Evolutionary conservation across 768 basidiomycete species (phyloP).

Genomic region (Mycena venus): DNA sequence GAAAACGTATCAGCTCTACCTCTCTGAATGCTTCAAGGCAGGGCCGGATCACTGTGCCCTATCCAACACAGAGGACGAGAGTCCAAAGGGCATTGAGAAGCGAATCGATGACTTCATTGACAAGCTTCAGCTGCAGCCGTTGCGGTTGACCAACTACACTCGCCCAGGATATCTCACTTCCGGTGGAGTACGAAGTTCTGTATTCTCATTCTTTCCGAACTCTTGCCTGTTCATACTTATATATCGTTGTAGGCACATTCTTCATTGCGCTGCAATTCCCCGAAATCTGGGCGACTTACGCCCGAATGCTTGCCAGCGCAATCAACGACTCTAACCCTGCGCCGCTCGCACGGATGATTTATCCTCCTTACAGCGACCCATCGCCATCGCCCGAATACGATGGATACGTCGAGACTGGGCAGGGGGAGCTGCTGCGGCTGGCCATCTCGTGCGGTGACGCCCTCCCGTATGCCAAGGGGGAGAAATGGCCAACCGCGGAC

Average conservation of each 20-base stretch:
- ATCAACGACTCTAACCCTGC: slow-evolving; percentile 18
- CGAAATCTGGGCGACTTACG: neutral
- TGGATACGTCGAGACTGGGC: slow-evolving; percentile 26
- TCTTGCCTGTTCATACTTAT: neutral
- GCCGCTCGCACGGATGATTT: neutral
- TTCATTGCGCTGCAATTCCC: slow-evolving; percentile 26
- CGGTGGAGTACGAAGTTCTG: slow-evolving; percentile 27
- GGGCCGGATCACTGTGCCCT: slow-evolving; percentile 20
- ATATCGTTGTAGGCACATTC: slow-evolving; percentile 9
- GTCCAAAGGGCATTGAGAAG: slow-evolving; percentile 12
- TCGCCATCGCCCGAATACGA: slow-evolving; percentile 11
- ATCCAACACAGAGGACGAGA: neutral
- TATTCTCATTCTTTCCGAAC: neutral
- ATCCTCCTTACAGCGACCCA: neutral
- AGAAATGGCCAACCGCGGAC: slow-evolving; percentile 28
- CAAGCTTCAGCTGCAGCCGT: slow-evolving; percentile 21
- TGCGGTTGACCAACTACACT: slow-evolving; percentile 21
- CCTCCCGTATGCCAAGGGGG: neutral
- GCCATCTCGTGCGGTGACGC: slow-evolving; percentile 34
- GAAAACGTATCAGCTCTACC: slow-evolving; percentile 30
- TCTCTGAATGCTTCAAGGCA: slow-evolving; percentile 29
- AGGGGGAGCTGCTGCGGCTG: slow-evolving; percentile 19
- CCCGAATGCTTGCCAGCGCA: slow-evolving; percentile 10
- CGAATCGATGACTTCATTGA: slow-evolving; percentile 29
- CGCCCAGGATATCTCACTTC: slow-evolving; percentile 32